Conservation (phyloP, 176 grass and related monocot species). For the Ensete glaucum region DNA sequence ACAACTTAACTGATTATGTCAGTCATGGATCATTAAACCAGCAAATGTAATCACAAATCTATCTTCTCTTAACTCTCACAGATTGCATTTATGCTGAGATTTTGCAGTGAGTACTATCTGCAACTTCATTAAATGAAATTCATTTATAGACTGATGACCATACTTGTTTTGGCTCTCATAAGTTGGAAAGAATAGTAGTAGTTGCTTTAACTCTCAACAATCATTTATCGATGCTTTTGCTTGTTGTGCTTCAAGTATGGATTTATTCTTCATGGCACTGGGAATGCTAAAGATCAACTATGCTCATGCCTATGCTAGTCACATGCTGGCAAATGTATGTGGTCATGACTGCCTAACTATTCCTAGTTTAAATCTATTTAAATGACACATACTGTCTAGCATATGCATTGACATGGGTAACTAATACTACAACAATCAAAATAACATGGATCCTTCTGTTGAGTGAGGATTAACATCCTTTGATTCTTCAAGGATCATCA, state of each 20-base stretch:
- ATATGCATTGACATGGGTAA: neutral
- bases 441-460: neutral
- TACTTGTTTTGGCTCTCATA: neutral
- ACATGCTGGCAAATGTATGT: neutral
- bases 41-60: neutral
- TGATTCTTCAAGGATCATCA: neutral
- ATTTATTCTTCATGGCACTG: neutral
- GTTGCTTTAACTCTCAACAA: neutral
- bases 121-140: neutral
- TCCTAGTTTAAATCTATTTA: neutral
- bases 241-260: neutral
- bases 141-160: neutral
- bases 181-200: neutral
- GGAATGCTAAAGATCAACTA: neutral
- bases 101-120: neutral
- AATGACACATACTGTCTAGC: neutral
- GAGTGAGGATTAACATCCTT: neutral
- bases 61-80: neutral
- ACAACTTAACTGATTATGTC: neutral
- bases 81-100: neutral
- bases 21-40: neutral
- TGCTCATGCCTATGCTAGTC: neutral
- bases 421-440: neutral
- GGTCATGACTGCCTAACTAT: neutral
- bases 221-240: neutral